Base-by-base conservation (phyloP, 2,329 filamentous ascomycete genomes). In the Penicillium capsulatum region DNA sequence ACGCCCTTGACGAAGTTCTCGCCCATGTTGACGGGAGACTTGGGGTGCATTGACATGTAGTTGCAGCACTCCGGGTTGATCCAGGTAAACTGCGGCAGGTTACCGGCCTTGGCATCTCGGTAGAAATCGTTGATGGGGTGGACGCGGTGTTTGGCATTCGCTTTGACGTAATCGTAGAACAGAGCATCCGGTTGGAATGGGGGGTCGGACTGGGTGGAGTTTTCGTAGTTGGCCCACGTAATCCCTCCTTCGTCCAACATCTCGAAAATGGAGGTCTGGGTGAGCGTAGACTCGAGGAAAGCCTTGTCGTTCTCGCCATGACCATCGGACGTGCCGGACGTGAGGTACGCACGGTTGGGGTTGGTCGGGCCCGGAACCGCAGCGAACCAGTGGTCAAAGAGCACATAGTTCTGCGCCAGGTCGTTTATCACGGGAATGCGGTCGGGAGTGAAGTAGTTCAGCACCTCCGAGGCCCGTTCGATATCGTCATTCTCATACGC, bases 41-140 rank as follows among this genome's bases (percentile, higher is more conserved):
- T 62, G 0, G 69, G 70, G 40, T 73, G 70, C 58, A 70, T 69
- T 10, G 69, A 72, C 43, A 64, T 76, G 46, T 71, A 70, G 11
- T 62, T 63, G 49, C 75, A 74, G 60, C 75, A 73, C 44, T 70
- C 68, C 3, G 72, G 69, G 50, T 72, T 78, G 57, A 73, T 64
- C 54, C 72, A 75, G 47, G 65, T 69, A 38, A 73, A 69, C 28
- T 61, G 57, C 4, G 70, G 65, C 1, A 74, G 60, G 1, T 55
- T 62, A n/a, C 71, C 71, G 4, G 62, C 61, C 6, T 59, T 50
- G 3, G 71, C 71, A 47, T 73, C 71, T 3, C 48, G 45, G 51
- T 68, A 73, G 50, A 74, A 74, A 27, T 67, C 53, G 13, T 63
- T 55, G 3, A 73, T 48, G 1, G 63, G 58, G 13, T 62, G 52